Evolutionary conservation across 208 protist genomes (phyloP).

Genomic region (Crithidia expoeki): DNA sequence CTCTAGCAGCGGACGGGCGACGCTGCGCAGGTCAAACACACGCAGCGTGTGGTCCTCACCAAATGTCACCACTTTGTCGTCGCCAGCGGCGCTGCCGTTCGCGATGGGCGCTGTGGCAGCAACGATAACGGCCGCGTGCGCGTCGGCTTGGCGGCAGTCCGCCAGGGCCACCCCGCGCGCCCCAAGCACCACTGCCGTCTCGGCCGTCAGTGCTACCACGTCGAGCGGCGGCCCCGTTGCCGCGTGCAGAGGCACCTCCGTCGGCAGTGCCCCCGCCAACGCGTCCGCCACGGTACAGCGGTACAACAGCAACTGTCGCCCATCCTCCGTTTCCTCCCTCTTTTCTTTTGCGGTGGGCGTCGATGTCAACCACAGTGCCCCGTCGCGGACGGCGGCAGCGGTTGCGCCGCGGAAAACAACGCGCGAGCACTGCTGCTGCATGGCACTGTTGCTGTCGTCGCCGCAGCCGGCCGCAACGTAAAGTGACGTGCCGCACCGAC

Average conservation of each 20-base stretch:
- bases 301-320: conserved; percentile 11
- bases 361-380: conserved; percentile 20
- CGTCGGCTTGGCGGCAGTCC: conserved; percentile 11
- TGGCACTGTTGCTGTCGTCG: not conserved
- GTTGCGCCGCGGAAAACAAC: conserved; percentile 11
- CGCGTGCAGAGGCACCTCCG: not conserved
- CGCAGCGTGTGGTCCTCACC: conserved; percentile 29
- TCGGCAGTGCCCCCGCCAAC: conserved; percentile 5
- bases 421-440: not conserved
- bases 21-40: conserved; percentile 25
- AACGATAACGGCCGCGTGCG: conserved; percentile 1
- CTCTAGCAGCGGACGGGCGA: conserved; percentile 14
- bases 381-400: conserved; percentile 11
- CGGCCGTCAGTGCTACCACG: conserved; percentile 18
- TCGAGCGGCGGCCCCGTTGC: conserved; percentile 17
- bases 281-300: conserved; percentile 4
- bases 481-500: conserved; percentile 21
- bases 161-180: conserved; percentile 9
- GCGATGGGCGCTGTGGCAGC: not conserved
- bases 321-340: too few relatives aligned
- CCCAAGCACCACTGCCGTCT: conserved; percentile 23
- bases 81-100: conserved; percentile 18
- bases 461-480: too few relatives aligned
- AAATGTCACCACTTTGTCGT: conserved; percentile 21
- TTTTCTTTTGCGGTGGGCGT: not conserved